phyloP scores from a whole-genome alignment of 805 yeast species.

The Barnettozyma pratensis region DNA sequence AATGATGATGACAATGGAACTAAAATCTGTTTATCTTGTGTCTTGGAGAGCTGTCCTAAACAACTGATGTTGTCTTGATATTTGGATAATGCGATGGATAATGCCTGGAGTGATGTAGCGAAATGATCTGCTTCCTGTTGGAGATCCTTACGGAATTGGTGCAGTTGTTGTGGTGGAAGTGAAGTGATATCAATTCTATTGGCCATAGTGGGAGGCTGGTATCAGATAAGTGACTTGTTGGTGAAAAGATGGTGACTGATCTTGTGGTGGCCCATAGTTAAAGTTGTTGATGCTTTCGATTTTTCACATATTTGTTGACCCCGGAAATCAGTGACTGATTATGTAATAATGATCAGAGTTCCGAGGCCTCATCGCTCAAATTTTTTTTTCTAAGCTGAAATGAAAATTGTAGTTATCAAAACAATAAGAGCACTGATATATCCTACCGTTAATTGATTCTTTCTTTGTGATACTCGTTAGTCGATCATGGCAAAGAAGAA shows the following conservation, averaged over 20 bases:
- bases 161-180: constrained; percentile 78
- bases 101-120: constrained; percentile 75
- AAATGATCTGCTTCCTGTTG: constrained; percentile 86
- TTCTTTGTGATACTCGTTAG: background rate
- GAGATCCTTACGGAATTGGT: constrained; percentile 75
- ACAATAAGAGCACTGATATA: background rate
- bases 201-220: background rate
- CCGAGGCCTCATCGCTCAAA: constrained; percentile 2
- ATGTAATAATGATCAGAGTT: background rate
- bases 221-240: background rate
- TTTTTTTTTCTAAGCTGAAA: background rate
- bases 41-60: constrained; percentile 49
- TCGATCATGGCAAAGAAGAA: background rate
- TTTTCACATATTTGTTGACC: no score
- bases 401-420: background rate
- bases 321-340: background rate
- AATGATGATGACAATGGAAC: constrained; percentile 88
- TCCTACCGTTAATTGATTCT: background rate
- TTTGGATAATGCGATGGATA: constrained; percentile 75
- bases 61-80: constrained; percentile 76
- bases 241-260: no score
- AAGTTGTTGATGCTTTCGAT: no score
- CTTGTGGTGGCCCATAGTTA: no score
- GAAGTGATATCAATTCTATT: constrained; percentile 56
- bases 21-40: constrained; percentile 49